Conservation (phyloP, 2,329 filamentous ascomycete genomes). For the Calycina herbarum region DNA sequence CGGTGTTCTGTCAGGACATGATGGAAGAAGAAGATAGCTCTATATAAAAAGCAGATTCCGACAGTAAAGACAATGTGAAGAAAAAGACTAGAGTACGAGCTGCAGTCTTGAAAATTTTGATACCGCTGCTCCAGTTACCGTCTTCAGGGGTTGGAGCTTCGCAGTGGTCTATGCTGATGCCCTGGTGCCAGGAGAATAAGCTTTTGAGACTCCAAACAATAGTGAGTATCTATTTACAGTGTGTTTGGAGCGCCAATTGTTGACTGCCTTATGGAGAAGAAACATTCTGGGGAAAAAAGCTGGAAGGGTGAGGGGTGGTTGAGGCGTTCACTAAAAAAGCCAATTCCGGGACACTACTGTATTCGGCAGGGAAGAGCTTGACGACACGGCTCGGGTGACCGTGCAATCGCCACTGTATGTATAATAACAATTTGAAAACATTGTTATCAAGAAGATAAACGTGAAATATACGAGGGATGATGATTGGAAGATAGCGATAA, state of each 20-base stretch:
- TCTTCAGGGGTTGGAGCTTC: background rate
- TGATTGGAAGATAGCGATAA: background rate
- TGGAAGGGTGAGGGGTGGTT: background rate
- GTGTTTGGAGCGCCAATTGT: background rate
- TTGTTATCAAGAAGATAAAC: background rate
- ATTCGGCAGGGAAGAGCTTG: slow-evolving; percentile 1
- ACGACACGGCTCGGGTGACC: background rate
- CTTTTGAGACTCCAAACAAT: background rate
- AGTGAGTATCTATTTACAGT: slow-evolving; percentile 2
- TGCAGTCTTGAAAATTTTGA: background rate
- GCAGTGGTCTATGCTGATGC: background rate
- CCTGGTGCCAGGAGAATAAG: background rate
- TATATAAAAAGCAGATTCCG: background rate
- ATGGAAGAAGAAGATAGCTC: background rate
- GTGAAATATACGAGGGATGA: background rate
- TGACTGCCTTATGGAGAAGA: background rate
- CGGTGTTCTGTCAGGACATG: background rate
- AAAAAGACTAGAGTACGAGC: background rate
- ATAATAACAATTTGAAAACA: background rate
- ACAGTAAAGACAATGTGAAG: background rate
- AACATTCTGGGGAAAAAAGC: background rate
- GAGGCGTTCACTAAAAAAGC: background rate
- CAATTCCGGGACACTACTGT: background rate
- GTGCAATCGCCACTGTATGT: background rate
- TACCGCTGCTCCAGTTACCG: background rate